These are phyloP conservation scores for Aquanectria penicillioides DNA, from an alignment of 2,329 filamentous ascomycete genomes.

Conservation along the genomic window DNA sequence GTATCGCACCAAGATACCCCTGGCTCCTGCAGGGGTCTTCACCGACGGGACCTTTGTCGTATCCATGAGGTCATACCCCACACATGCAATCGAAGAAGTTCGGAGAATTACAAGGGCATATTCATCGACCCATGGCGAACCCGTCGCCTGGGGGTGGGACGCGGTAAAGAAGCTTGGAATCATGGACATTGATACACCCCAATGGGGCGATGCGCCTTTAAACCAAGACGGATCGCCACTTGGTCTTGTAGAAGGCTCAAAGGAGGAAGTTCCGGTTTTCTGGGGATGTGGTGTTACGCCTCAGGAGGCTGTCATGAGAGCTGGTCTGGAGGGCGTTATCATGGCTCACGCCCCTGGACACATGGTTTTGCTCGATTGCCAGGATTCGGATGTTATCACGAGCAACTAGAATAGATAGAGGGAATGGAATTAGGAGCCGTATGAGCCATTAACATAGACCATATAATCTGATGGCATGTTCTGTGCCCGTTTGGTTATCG, in stretches of 20 bases:
- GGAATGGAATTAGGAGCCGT: not conserved
- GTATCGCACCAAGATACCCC: conserved; percentile 63
- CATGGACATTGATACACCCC: conserved; percentile 58
- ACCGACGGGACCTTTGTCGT: conserved; percentile 1
- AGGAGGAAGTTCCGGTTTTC: conserved; percentile 62
- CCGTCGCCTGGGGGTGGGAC: conserved; percentile 73
- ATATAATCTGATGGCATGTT: too few species aligned
- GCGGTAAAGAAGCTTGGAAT: conserved; percentile 63
- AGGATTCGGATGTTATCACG: not conserved
- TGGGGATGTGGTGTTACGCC: conserved; percentile 75
- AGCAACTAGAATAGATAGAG: too few species aligned
- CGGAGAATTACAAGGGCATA: conserved; percentile 65
- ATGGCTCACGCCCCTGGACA: conserved; percentile 53
- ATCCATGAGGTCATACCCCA: conserved; percentile 69
- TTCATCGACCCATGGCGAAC: conserved; percentile 69
- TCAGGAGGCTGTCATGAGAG: conserved; percentile 70
- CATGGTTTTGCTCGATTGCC: conserved; percentile 11
- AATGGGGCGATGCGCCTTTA: conserved; percentile 65
- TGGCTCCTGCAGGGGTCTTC: conserved; percentile 5
- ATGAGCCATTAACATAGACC: too few species aligned
- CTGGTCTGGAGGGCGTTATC: conserved; percentile 62
- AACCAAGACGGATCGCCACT: conserved; percentile 52
- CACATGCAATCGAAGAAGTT: conserved; percentile 60
- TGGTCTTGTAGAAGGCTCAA: conserved; percentile 45
- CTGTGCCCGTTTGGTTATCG: too few species aligned